Conservation (phyloP, 768 basidiomycete species). For the Ramaria sp. region DNA sequence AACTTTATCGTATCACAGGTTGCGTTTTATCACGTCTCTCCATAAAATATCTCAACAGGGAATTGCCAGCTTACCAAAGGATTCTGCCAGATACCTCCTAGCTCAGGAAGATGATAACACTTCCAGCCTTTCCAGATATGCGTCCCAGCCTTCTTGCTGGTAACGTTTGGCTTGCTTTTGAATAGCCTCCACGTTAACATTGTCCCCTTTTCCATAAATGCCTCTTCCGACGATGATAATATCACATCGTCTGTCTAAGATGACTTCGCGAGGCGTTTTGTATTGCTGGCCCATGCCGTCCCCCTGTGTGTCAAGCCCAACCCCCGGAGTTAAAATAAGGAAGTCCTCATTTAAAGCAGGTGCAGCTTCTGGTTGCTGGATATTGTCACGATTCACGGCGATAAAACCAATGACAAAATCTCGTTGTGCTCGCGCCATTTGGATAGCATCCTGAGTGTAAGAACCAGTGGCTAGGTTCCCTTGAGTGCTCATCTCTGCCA, state of each 20-base stretch:
- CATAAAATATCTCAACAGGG: too few relatives aligned
- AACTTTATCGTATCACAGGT: too few relatives aligned
- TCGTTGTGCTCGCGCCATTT: constrained; percentile 72
- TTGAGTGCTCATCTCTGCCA: constrained; percentile 93
- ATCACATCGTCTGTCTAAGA: constrained; percentile 77
- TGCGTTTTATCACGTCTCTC: too few relatives aligned
- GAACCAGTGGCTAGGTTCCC: constrained; percentile 74
- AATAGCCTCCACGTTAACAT: constrained; percentile 36
- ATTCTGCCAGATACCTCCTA: too few relatives aligned
- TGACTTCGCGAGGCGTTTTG: constrained; percentile 75
- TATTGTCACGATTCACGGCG: constrained; percentile 52
- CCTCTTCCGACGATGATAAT: constrained; percentile 97
- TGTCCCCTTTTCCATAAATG: constrained; percentile 60
- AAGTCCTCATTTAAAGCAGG: constrained; percentile 56
- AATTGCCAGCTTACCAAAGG: too few relatives aligned
- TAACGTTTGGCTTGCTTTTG: constrained; percentile 75
- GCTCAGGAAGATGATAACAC: background rate
- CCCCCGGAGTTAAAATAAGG: constrained; percentile 85
- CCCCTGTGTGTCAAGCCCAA: constrained; percentile 67
- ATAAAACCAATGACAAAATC: constrained; percentile 97
- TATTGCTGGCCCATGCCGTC: constrained; percentile 95
- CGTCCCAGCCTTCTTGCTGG: constrained; percentile 78
- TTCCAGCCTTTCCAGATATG: constrained; percentile 54
- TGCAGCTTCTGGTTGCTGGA: constrained; percentile 11
- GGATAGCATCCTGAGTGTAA: constrained; percentile 78